Conservation (phyloP, 208 protist species). For the Acanthamoeba sp. region DNA sequence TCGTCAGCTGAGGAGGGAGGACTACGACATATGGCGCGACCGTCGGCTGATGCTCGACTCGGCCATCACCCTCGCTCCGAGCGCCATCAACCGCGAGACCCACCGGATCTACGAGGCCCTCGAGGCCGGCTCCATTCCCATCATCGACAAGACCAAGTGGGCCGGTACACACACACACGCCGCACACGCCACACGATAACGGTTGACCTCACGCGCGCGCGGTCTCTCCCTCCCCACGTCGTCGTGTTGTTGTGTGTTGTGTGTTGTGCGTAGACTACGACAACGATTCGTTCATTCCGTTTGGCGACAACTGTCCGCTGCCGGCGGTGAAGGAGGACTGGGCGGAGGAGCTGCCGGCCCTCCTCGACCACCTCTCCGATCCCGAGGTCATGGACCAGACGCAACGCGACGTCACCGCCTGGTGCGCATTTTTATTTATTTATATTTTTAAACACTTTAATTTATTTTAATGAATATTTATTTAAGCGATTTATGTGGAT, state of each 20-base stretch:
- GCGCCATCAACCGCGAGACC: conserved; percentile 49
- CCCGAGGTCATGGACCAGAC: conserved; percentile 26
- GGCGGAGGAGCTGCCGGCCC: conserved; percentile 42
- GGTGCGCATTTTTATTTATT: too few species aligned
- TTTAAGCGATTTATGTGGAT: too few species aligned
- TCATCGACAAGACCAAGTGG: conserved; percentile 60
- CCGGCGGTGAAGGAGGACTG: conserved; percentile 25
- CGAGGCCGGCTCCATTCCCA: conserved; percentile 47
- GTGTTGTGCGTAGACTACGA: neutral
- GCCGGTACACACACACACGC: neutral
- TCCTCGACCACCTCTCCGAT: conserved; percentile 51
- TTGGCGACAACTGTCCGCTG: conserved; percentile 65
- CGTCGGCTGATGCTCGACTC: conserved; percentile 52
- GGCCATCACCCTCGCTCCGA: conserved; percentile 38
- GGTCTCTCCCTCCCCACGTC: too few species aligned
- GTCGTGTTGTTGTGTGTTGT: neutral
- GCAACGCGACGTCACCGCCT: conserved; percentile 2
- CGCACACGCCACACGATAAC: neutral
- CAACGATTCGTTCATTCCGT: conserved; percentile 44
- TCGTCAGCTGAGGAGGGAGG: conserved; percentile 3
- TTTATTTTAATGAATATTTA: too few species aligned
- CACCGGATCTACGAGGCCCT: conserved; percentile 39
- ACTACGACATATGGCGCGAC: conserved; percentile 53
- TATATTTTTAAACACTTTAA: too few species aligned
- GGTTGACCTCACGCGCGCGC: neutral